Conservation (phyloP, 1,284 basidiomycete species). For the Marasmius sp. region DNA sequence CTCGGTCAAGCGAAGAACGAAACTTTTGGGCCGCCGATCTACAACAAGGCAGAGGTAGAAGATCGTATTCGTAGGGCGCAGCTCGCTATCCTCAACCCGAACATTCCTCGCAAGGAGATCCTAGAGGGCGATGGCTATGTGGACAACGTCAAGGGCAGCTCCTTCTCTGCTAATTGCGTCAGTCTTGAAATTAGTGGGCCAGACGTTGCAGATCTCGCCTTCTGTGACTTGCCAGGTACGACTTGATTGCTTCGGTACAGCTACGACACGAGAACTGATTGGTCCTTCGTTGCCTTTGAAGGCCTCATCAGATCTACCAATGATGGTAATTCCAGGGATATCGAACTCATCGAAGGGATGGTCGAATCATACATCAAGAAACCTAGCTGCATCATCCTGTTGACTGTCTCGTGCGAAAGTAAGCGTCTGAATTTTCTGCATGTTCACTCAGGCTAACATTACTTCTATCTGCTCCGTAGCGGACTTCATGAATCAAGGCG, state of each 20-base stretch:
- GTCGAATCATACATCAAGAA: constrained; percentile 61
- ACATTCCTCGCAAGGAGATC: constrained; percentile 31
- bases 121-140: constrained; percentile 29
- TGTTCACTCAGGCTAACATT: too few species aligned
- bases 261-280: neutral
- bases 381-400: constrained; percentile 65
- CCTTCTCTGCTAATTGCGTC: constrained; percentile 64
- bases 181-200: constrained; percentile 67
- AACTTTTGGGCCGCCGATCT: constrained; percentile 54
- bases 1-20: constrained; percentile 40
- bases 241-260: neutral
- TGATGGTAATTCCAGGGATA: constrained; percentile 52
- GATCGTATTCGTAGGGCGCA: constrained; percentile 70
- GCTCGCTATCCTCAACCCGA: constrained; percentile 67
- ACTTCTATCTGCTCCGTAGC: constrained; percentile 37
- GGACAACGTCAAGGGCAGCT: constrained; percentile 17
- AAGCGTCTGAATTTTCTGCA: too few species aligned
- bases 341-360: constrained; percentile 61
- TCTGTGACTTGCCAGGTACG: constrained; percentile 69
- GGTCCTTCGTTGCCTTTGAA: constrained; percentile 17
- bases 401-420: constrained; percentile 77
- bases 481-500: constrained; percentile 77
- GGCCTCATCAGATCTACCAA: constrained; percentile 65
- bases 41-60: constrained; percentile 54
- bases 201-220: constrained; percentile 70